Conservation (phyloP, 164 flowering plant genomes). For the Protea cynaroides region DNA sequence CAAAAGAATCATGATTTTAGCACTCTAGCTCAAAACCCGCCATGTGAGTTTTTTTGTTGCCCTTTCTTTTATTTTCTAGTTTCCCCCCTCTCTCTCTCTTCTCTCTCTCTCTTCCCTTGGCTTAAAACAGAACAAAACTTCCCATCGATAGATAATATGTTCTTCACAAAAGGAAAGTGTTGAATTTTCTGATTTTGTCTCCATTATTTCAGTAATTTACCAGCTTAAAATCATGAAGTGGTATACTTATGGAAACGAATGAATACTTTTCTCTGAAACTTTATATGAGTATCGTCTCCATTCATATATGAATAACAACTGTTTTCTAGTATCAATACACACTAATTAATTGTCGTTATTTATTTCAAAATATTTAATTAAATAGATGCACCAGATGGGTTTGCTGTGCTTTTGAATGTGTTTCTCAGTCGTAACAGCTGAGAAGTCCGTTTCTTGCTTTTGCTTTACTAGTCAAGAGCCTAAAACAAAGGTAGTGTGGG, state of each 20-base stretch:
- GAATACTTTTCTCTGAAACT: too few species aligned
- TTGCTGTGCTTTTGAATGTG: slow-evolving; percentile 16
- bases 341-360: background rate
- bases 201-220: background rate
- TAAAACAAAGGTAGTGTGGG: slow-evolving; percentile 20
- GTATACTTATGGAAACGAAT: too few species aligned
- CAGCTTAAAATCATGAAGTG: background rate
- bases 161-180: background rate
- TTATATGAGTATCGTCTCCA: background rate
- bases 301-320: too few species aligned
- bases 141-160: background rate
- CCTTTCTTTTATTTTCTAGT: slow-evolving; percentile 3
- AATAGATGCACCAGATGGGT: background rate
- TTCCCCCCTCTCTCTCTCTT: slow-evolving; percentile 9
- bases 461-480: slow-evolving; percentile 29
- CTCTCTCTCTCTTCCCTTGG: background rate
- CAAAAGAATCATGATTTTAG: slow-evolving; percentile 68
- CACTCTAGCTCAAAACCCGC: slow-evolving; percentile 71
- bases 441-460: slow-evolving; percentile 31
- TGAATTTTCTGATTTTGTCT: background rate
- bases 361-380: background rate
- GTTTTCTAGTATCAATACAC: background rate
- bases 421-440: slow-evolving; percentile 26
- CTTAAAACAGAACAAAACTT: background rate
- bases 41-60: slow-evolving; percentile 56